Percentiles rank a stretch among this genome's conserved stretches.
phyloP scores from a whole-genome alignment of 768 basidiomycete genomes.

The Clathrus columnatus region DNA sequence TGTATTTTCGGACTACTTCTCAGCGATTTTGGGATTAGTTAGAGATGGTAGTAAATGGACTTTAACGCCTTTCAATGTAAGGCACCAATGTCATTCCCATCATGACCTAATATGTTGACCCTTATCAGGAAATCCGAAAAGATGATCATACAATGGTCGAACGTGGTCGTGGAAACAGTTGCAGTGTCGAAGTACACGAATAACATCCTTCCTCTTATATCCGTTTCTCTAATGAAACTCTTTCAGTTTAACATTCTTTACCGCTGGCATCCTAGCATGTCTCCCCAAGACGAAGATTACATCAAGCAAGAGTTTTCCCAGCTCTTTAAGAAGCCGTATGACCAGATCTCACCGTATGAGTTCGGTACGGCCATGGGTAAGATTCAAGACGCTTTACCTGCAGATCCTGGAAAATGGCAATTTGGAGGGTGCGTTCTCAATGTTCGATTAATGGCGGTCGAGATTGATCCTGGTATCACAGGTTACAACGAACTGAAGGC shows the following conservation, averaged over 20 bases:
- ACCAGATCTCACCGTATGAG: conserved; percentile 7
- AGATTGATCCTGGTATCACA: conserved; percentile 16
- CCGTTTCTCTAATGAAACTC: not conserved
- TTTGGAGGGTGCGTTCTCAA: conserved; percentile 37
- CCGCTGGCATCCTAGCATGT: conserved; percentile 27
- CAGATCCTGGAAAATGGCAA: conserved; percentile 31
- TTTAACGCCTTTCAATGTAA: conserved; percentile 61
- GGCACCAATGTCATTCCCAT: conserved; percentile 13
- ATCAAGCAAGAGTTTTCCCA: conserved; percentile 22
- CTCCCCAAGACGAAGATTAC: conserved; percentile 24
- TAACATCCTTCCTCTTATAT: not conserved
- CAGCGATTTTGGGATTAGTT: conserved; percentile 69
- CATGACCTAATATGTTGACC: not conserved
- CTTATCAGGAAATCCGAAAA: conserved; percentile 51
- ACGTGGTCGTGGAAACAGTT: conserved; percentile 72
- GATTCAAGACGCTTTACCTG: not conserved
- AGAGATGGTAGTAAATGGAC: conserved; percentile 71
- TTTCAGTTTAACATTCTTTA: conserved; percentile 8
- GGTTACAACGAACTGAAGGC: conserved; percentile 36
- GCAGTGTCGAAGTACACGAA: conserved; percentile 63
- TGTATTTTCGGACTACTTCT: conserved; percentile 81
- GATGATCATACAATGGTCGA: conserved; percentile 60
- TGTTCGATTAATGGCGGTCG: not conserved
- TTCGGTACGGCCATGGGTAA: conserved; percentile 1
- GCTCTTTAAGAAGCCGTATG: conserved; percentile 20